A percentile compares a stretch with the other conserved stretches of the same genome.
Evolutionary conservation across 225 moss, liverwort and hornwort species (phyloP).

Genomic region (Asterella californica): DNA sequence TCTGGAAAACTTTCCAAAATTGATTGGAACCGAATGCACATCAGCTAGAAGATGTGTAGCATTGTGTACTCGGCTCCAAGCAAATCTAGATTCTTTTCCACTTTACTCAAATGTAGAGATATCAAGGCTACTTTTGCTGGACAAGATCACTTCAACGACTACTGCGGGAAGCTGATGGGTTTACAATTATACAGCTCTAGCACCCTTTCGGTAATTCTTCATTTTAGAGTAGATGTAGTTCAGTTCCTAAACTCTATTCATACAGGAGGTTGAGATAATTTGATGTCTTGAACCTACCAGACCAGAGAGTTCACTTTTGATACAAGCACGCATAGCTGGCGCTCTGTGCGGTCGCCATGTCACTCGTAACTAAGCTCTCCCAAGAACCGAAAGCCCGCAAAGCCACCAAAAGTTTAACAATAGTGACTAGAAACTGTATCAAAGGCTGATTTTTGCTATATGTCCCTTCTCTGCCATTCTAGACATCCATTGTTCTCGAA

Average conservation of each 20-base stretch:
- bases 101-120: conserved; percentile 72
- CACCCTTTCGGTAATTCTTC: conserved; percentile 16
- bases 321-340: conserved; percentile 7
- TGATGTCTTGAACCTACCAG: conserved; percentile 5
- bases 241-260: conserved; percentile 12
- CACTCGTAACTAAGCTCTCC: neutral
- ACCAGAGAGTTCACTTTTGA: conserved; percentile 20
- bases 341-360: conserved; percentile 6
- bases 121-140: conserved; percentile 93
- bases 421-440: neutral
- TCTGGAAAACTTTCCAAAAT: too few species aligned
- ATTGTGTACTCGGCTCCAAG: conserved; percentile 69
- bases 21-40: too few species aligned
- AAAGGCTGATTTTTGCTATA: neutral
- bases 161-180: conserved; percentile 82
- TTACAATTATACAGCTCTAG: conserved; percentile 55
- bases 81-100: conserved; percentile 87
- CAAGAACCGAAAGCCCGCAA: neutral
- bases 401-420: conserved; percentile 2
- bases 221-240: conserved; percentile 13
- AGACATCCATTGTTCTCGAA: neutral
- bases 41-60: conserved; percentile 79
- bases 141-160: conserved; percentile 97
- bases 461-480: conserved; percentile 10
- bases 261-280: conserved; percentile 4